phyloP scores from a whole-genome alignment of 352 stramenopile species.

The Phytophthora macrochlamydospora region DNA sequence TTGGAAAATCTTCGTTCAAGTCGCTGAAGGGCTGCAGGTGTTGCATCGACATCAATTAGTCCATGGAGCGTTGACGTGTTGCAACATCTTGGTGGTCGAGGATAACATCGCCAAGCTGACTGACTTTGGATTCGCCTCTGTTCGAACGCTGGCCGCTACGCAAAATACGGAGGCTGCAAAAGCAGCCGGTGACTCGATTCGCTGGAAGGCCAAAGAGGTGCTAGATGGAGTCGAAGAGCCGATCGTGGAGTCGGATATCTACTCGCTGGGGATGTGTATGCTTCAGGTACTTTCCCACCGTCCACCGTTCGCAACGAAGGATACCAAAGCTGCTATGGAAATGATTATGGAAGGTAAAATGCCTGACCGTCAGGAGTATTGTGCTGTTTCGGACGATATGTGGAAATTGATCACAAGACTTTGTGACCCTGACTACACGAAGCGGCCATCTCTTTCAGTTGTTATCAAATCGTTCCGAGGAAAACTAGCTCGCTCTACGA shows the following conservation, averaged over 20 bases:
- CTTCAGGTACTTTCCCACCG: constrained; percentile 7
- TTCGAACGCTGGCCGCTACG: neutral
- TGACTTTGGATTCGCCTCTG: constrained; percentile 24
- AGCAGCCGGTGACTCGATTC: neutral
- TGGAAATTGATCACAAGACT: neutral
- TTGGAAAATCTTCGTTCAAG: constrained; percentile 13
- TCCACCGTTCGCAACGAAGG: neutral
- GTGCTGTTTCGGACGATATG: neutral
- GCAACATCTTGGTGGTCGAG: constrained; percentile 63
- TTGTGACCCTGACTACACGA: neutral
- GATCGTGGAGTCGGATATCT: constrained; percentile 8
- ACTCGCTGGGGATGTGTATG: constrained; percentile 24
- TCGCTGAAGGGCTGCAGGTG: constrained; percentile 40
- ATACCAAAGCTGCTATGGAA: neutral
- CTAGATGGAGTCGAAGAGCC: neutral
- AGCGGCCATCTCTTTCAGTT: neutral
- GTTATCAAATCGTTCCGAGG: neutral
- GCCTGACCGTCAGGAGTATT: neutral
- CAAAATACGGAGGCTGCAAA: neutral
- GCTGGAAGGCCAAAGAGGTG: constrained; percentile 22
- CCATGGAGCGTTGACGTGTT: constrained; percentile 78
- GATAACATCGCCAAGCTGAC: constrained; percentile 9
- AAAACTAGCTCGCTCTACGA: neutral
- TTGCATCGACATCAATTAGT: constrained; percentile 45
- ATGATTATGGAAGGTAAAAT: neutral